Evolutionary conservation across 2,329 filamentous ascomycete genomes (phyloP).

Genomic region (Sporothrix pallida): DNA sequence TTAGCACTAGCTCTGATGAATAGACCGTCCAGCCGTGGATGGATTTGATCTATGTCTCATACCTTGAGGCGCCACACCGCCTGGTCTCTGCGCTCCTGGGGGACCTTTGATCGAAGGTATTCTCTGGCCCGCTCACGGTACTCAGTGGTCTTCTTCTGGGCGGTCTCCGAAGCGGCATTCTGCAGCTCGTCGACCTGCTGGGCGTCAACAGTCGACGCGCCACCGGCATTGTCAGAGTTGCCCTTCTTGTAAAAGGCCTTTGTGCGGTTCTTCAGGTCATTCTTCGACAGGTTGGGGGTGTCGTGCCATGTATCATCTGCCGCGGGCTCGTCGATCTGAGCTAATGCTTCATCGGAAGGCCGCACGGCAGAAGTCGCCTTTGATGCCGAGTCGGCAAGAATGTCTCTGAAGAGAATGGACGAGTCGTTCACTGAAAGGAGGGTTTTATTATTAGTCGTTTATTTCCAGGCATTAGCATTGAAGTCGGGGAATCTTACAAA

Average conservation of each 20-base stretch:
- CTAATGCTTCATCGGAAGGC: constrained; percentile 76
- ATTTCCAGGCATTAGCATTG: background rate
- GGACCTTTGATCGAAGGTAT: constrained; percentile 86
- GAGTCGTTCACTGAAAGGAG: constrained; percentile 70
- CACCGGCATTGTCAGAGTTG: constrained; percentile 48
- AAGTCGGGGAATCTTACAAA: constrained; percentile 61
- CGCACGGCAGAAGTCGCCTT: constrained; percentile 77
- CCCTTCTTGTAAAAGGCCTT: constrained; percentile 65
- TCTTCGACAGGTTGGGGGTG: constrained; percentile 74
- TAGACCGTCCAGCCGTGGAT: background rate
- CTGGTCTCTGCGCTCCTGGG: constrained; percentile 90
- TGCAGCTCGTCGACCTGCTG: constrained; percentile 61
- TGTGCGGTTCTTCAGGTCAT: constrained; percentile 70
- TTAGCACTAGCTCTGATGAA: background rate
- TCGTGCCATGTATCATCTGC: constrained; percentile 95
- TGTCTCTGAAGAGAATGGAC: constrained; percentile 80
- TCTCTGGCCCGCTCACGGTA: constrained; percentile 60
- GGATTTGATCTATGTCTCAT: constrained; percentile 15
- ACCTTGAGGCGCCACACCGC: constrained; percentile 82
- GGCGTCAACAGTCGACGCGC: constrained; percentile 53
- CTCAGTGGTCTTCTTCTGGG: constrained; percentile 50
- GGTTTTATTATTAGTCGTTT: background rate
- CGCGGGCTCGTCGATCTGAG: constrained; percentile 80
- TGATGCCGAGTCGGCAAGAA: constrained; percentile 85
- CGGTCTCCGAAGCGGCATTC: constrained; percentile 58